Base-by-base conservation (phyloP, 805 yeast species). In the Ogataea salicorniae region DNA sequence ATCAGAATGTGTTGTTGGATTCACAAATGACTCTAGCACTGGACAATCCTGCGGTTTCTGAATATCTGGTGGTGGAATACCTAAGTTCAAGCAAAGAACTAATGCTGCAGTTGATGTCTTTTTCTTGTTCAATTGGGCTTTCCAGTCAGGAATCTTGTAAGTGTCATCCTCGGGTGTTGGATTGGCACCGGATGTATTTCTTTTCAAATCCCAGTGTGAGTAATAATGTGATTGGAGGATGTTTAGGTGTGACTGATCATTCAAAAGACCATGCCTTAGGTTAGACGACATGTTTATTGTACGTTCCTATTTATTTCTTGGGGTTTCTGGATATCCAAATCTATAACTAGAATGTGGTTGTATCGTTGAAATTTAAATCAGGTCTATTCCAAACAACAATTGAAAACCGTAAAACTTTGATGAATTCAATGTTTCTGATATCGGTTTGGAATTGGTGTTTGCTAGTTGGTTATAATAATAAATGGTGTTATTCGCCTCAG, bases 31-130 rank as follows among this genome's bases (percentile, higher is more conserved):
- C 70, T 94, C 99, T 37, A 83, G 68, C 55, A 84, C 81, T 1
- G 99, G 97, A 58, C 95, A 87, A 1, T 97, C 97, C 52, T 87
- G 89, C 0, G 97, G 89, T 63, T 90, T 88, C 62, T 87, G 81
- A 26, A 91, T 81, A 66, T 94, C 99, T 0, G 99, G 99, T 2
- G 99, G 99, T 56, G 92, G 98, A 1, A 94, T 97, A 8, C 98
- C 97, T 23, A 92, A 67, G 61, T 94, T 94, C 36, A 94, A 71
- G 65, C 99, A 94, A 42, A 94, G 70, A 43, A 94, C 90, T 8
- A 94, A 71, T 15, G 96, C 97, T 0, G 97, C 99, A 46, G 87
- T 83, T 13, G 91, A 89, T 1, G 99, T 94, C 62, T 91, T 87
- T 60, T 87, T 96, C 39, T 97, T 79, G 56, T 90, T 96, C 51